These are phyloP conservation scores for Taxawa tesnikishii DNA, from an alignment of 2,329 filamentous ascomycete species.

Conservation along the genomic window DNA sequence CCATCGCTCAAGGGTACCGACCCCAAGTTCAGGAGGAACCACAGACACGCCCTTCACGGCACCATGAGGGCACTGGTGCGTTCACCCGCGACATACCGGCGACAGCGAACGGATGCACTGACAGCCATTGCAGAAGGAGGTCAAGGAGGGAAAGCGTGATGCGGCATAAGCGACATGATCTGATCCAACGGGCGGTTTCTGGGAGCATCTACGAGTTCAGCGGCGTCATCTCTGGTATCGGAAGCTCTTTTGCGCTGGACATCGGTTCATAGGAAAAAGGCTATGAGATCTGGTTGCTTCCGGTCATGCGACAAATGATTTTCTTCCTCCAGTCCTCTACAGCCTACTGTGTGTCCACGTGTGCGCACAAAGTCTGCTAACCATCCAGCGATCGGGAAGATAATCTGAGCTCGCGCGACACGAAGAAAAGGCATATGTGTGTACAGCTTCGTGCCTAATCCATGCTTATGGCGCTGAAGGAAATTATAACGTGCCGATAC, in stretches of 20 bases:
- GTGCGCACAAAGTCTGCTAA: too few relatives aligned
- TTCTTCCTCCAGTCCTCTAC: too few relatives aligned
- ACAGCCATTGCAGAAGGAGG: constrained; percentile 65
- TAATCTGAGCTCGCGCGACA: too few relatives aligned
- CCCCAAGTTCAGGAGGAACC: constrained; percentile 99
- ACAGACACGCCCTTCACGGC: constrained; percentile 98
- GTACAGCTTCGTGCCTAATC: constrained; percentile 54
- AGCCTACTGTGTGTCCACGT: too few relatives aligned
- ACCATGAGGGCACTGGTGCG: constrained; percentile 95
- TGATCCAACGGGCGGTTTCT: neutral
- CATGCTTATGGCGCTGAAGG: constrained; percentile 55
- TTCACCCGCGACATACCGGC: constrained; percentile 13
- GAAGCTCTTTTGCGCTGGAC: constrained; percentile 6
- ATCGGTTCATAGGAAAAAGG: constrained; percentile 7
- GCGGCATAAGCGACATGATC: constrained; percentile 58
- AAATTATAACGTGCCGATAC: constrained; percentile 53
- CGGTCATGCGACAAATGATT: neutral
- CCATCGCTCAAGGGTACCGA: constrained; percentile 97
- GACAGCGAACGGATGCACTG: constrained; percentile 9
- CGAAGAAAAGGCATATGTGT: constrained; percentile 58
- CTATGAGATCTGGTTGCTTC: constrained; percentile 7
- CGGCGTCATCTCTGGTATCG: constrained; percentile 5
- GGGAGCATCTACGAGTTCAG: constrained; percentile 2
- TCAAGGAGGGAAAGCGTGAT: constrained; percentile 91
- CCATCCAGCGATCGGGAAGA: too few relatives aligned